Conservation (phyloP, 208 protist genomes). For the Trypanosoma boissoni region DNA sequence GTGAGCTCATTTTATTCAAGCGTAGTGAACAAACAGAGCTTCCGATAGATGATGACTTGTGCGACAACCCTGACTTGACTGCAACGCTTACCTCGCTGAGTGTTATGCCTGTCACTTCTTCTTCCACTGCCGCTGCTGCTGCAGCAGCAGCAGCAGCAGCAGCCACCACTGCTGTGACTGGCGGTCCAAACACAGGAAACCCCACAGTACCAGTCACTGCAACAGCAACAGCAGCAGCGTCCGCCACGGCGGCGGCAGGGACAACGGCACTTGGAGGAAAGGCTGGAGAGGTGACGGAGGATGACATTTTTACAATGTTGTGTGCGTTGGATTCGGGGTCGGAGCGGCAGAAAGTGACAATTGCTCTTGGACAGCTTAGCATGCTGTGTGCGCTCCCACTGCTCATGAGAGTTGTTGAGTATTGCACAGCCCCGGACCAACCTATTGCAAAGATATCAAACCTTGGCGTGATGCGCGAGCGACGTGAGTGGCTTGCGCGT, state of each 20-base stretch:
- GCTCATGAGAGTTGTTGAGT: constrained; percentile 66
- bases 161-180: not conserved
- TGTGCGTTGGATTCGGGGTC: constrained; percentile 41
- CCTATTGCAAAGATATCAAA: constrained; percentile 72
- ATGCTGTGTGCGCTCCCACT: constrained; percentile 59
- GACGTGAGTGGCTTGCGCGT: constrained; percentile 56
- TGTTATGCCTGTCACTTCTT: not conserved
- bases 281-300: not conserved
- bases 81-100: not conserved
- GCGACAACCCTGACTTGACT: not conserved
- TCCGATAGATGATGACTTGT: not conserved
- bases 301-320: constrained; percentile 27
- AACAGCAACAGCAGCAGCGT: not conserved
- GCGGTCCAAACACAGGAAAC: not conserved
- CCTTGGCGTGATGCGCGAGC: constrained; percentile 81
- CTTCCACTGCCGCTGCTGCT: not conserved
- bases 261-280: too few species aligned
- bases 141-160: not conserved
- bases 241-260: not conserved
- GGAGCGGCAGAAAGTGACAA: constrained; percentile 44
- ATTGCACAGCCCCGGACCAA: constrained; percentile 60
- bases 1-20: constrained; percentile 56
- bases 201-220: not conserved
- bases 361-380: constrained; percentile 59
- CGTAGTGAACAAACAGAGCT: constrained; percentile 7